Evolutionary conservation across 352 stramenopile genomes (phyloP), one percentile per base, ranked within the genome.

Genomic region (Pythium plurisporium): DNA sequence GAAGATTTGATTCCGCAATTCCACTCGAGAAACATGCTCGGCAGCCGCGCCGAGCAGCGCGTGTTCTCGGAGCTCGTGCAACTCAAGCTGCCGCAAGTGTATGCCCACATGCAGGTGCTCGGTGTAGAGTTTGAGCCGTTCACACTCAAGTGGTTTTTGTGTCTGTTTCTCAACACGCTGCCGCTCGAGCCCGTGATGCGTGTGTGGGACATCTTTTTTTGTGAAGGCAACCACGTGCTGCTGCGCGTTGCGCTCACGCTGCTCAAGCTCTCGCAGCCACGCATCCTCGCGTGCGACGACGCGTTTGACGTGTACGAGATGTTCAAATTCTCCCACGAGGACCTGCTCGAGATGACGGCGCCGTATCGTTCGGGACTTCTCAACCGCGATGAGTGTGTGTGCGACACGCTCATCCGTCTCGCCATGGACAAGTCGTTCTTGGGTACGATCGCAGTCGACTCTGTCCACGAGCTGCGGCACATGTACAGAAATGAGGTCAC

Each of bases 61-160:
- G 89, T 96, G 25, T 95, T 97, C 26, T 69, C 70, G 11, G 82
- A 91, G 37, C 57, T 96, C 19, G 78, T 97, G 45, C 76, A 89
- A 11, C 79, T 91, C 53, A 94, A 95, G 62, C 73, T 97, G 17
- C 89, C 89, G 10, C 50, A 72, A 17, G 43, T 97, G 37, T 70
- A 76, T 27, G 69, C 66, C 27, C 86, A 95, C 56, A 69, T 96
- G 38, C 72, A 90, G 20, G 30, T 34, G 3, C 69, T 96, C 4
- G 72, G 86, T 36, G 82, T 96, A 6, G 82, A 95, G 50, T 76
- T 96, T 52, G 82, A 93, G 48, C 86, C 87, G 20, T 89, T 97
- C 38, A 96, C 89, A 34, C 82, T 95, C 53, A 96, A 96, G 62
- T 97, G 89, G 90, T 97, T 97, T 40, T 61, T 97, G 0, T 97